phyloP scores from a whole-genome alignment of 257 asterid species.

The Solanum appendiculatum region DNA sequence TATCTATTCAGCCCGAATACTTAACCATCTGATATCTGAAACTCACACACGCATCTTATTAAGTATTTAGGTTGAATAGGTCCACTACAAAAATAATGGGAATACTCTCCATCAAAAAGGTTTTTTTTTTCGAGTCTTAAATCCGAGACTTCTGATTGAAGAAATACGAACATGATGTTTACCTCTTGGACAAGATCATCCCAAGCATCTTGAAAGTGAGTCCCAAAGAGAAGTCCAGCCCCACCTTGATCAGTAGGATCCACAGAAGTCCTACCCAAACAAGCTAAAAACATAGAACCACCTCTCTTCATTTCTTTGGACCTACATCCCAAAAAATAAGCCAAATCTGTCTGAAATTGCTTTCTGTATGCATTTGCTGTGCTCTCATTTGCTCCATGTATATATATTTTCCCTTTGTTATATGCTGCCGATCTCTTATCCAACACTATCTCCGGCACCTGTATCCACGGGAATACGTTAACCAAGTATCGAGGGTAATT shows the following conservation, averaged over 20 bases:
- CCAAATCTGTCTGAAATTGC: constrained; percentile 74
- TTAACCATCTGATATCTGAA: not conserved
- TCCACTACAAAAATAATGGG: not conserved
- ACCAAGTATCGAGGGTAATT: not conserved
- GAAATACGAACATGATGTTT: not conserved
- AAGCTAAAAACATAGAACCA: constrained; percentile 90
- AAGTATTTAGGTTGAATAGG: not conserved
- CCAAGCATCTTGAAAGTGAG: constrained; percentile 98
- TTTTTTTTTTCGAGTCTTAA: not conserved
- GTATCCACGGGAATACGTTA: not conserved
- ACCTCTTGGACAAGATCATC: constrained; percentile 97
- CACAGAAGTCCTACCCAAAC: constrained; percentile 70
- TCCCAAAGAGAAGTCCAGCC: constrained; percentile 87
- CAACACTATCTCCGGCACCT: constrained; percentile 78
- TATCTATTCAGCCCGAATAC: too few species aligned
- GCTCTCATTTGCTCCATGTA: constrained; percentile 78
- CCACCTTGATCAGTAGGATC: constrained; percentile 96
- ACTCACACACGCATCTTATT: not conserved
- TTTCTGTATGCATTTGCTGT: constrained; percentile 71
- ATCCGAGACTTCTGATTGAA: not conserved
- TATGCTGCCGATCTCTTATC: constrained; percentile 75
- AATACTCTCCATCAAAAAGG: not conserved
- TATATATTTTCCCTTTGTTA: constrained; percentile 68
- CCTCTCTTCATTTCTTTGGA: constrained; percentile 71
- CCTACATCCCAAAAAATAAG: constrained; percentile 52